phyloP scores from a whole-genome alignment of 2,329 filamentous ascomycete genomes.

The Verticillium dahliae region DNA sequence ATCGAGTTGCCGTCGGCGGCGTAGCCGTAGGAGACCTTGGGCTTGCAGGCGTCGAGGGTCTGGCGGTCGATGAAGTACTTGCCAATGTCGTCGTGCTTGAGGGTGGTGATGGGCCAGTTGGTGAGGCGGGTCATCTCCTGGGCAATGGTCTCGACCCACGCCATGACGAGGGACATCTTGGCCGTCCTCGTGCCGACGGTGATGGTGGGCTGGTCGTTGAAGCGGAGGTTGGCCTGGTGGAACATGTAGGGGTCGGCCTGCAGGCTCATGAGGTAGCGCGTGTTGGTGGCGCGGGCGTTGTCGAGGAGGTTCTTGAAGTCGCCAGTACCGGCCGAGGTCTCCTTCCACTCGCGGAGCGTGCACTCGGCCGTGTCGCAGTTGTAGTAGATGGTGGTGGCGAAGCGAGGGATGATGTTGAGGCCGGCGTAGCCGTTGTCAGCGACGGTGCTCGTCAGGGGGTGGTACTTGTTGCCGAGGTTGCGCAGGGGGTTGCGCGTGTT shows the following conservation, averaged over 20 bases:
- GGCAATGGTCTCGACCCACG: conserved; percentile 47
- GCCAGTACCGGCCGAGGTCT: conserved; percentile 49
- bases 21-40: conserved; percentile 38
- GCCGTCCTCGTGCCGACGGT: conserved; percentile 39
- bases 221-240: conserved; percentile 56
- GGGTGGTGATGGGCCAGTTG: conserved; percentile 16
- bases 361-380: conserved; percentile 53
- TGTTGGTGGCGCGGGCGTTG: conserved; percentile 44
- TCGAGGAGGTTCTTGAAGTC: conserved; percentile 43
- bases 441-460: conserved; percentile 46
- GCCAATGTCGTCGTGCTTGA: conserved; percentile 39
- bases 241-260: conserved; percentile 53
- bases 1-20: conserved; percentile 35
- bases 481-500: conserved; percentile 51
- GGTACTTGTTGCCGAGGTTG: conserved; percentile 43
- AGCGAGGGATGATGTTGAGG: conserved; percentile 51
- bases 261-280: conserved; percentile 49
- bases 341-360: conserved; percentile 53
- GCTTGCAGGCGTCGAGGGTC: conserved; percentile 43
- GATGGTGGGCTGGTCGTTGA: conserved; percentile 36
- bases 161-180: conserved; percentile 46
- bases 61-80: conserved; percentile 44
- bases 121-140: conserved; percentile 47
- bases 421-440: conserved; percentile 47
- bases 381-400: conserved; percentile 58